Evolutionary conservation across 768 basidiomycete genomes (phyloP), one percentile per base, ranked within the genome.

Genomic region (Serendipita sp.): DNA sequence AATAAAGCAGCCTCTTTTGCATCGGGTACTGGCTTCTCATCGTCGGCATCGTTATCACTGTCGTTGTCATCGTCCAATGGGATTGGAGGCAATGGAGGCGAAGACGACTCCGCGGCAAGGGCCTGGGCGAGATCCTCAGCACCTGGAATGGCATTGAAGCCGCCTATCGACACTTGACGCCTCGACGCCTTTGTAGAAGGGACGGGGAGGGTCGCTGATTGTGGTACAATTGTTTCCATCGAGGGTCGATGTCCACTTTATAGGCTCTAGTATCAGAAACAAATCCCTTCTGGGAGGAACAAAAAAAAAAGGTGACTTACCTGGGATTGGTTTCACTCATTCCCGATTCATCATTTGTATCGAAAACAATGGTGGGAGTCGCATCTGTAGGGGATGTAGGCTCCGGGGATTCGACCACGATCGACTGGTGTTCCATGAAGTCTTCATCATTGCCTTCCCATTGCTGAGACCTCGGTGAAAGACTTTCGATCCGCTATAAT

Each of bases 71-170:
- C 43, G 30, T 45, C 61, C 33, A 13, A 20, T 22, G 64, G 63
- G 4, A 64, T 28, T 31, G 63, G 44, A n/a, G 63, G 63, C 3
- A 64, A 24, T 17, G 42, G 63, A 20, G 60, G 63, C 3, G 60
- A 58, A 38, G 30, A 16, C 26, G 61, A 58, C 4, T 4, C 20
- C 4, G 20, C 11, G 33, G 53, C 53, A 24, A 58, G 53, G 30
- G 26, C 30, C 28, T 58, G 17, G 17, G 53, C 53, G 33, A 58
- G 53, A 34, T 4, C 53, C 13, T 22, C 24, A 11, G 53, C 53
- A n/a, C 33, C 33, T 13, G 53, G 53, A 2, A 58, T 28, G 22
- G 53, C 20, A 31, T 58, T 58, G 53, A 22, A 58, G 53, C 24
- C 22, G 20, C 53, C 53, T 24, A 58, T 58, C 9, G 53, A 58